A percentile compares a stretch with the other conserved stretches of the same genome.
These are phyloP conservation scores for Schwanniomyces pseudopolymorphus DNA, from an alignment of 805 yeast genomes.

Conservation along the genomic window DNA sequence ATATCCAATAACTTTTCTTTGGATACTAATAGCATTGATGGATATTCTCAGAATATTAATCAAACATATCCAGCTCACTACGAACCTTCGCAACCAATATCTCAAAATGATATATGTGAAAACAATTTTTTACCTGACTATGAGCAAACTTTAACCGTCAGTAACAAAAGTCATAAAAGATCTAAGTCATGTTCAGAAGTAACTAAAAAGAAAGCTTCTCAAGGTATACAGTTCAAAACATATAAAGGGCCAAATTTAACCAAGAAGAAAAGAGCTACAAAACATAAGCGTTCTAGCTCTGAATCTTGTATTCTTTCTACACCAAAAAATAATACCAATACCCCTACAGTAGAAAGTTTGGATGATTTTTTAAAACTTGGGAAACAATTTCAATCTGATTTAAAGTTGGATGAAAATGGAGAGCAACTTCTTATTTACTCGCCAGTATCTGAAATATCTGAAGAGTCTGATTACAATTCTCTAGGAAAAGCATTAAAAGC, in stretches of 20 bases:
- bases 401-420: slow-evolving; percentile 6
- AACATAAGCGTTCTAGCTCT: slow-evolving; percentile 23
- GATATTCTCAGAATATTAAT: slow-evolving; percentile 18
- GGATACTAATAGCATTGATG: not conserved
- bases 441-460: slow-evolving; percentile 23
- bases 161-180: slow-evolving; percentile 17
- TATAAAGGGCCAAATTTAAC: slow-evolving; percentile 25
- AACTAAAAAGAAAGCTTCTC: slow-evolving; percentile 6
- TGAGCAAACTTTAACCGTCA: slow-evolving; percentile 5
- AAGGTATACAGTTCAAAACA: slow-evolving; percentile 24
- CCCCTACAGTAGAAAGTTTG: slow-evolving; percentile 8
- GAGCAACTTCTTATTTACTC: slow-evolving; percentile 7
- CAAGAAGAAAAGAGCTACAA: slow-evolving; percentile 9
- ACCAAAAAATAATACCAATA: not conserved
- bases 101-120: slow-evolving; percentile 18
- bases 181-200: slow-evolving; percentile 24
- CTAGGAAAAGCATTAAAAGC: slow-evolving; percentile 12
- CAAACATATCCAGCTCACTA: slow-evolving; percentile 16
- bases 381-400: slow-evolving; percentile 17
- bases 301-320: slow-evolving; percentile 12
- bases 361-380: slow-evolving; percentile 30
- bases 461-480: slow-evolving; percentile 15
- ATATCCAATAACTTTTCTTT: not conserved
- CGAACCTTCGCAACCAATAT: slow-evolving; percentile 10
- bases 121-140: not conserved